Evolutionary conservation across 306 rosid species (phyloP), one percentile per base, ranked within the genome.

Genomic region (Dryas drummondii): DNA sequence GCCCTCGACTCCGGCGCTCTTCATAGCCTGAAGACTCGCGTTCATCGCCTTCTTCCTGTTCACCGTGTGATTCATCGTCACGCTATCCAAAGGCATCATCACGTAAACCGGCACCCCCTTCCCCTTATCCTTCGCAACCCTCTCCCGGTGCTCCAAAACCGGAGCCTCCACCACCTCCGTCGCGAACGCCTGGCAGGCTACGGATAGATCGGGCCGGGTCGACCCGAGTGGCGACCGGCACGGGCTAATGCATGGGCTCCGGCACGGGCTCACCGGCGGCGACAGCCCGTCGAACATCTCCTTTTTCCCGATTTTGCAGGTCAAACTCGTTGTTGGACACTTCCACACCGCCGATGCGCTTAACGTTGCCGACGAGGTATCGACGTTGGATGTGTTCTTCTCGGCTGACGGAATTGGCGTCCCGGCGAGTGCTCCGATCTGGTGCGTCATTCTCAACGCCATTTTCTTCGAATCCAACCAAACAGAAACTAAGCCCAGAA

Each of bases 1-100:
- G 8, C 99, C 98, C 73, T 96, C 97, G 4, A 90, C 99, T 1
- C 98, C 99, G 0, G 99, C 96, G 79, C 98, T 90, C 90, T 83
- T 92, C 86, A 96, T 47, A 70, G 98, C 98, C 62, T 85, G 86
- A 74, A 96, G 82, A 70, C 97, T 94, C 62, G 86, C 96, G 78
- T 88, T 89, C 92, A 96, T 79, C 79, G 99, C 98, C 79, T 89
- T 92, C 86, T 37, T 85, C 84, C 97, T 51, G 6, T 88, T 86
- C 90, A 96, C 88, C 66, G 87, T 37, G 77, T 96, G 85, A 81
- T 88, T 85, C 92, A 79, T 81, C 86, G 91, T 87, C 81, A 96
- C 98, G 72, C 93, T 92, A 19, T 96, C 98, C 78, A 96, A 44
- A 47, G 99, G 98, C 97, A 96, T 85, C 99, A 96, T 96, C 91